Conservation (phyloP, 495 filamentous ascomycete genomes). For the Pyrenopolyporus hunteri region DNA sequence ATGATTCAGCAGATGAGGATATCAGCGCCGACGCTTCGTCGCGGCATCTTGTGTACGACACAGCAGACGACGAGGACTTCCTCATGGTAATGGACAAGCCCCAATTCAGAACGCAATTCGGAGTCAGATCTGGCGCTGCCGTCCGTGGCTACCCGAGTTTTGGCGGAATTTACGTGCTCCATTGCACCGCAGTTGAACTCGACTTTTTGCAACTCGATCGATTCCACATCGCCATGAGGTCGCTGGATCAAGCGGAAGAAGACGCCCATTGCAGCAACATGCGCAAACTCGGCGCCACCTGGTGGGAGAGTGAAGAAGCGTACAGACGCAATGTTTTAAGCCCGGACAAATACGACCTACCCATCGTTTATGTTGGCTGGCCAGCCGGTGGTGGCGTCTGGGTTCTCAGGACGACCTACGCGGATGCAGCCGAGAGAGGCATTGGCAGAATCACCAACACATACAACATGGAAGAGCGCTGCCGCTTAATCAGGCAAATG, state of each 20-base stretch:
- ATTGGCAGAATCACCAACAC: slow-evolving; percentile 35
- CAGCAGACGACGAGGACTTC: slow-evolving; percentile 20
- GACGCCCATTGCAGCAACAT: slow-evolving; percentile 34
- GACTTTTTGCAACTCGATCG: slow-evolving; percentile 33
- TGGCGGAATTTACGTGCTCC: slow-evolving; percentile 32
- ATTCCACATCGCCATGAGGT: slow-evolving; percentile 30
- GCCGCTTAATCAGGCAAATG: slow-evolving; percentile 34
- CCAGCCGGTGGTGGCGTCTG: slow-evolving; percentile 32
- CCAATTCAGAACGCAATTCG: slow-evolving; percentile 28
- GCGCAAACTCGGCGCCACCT: slow-evolving; percentile 34
- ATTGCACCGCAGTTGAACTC: slow-evolving; percentile 32
- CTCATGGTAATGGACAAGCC: slow-evolving; percentile 24
- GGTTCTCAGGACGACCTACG: slow-evolving; percentile 27
- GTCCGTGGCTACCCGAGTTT: slow-evolving; percentile 35
- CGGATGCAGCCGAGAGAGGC: slow-evolving; percentile 22
- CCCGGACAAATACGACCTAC: slow-evolving; percentile 17
- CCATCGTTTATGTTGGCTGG: slow-evolving; percentile 31
- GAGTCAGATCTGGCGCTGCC: slow-evolving; percentile 25
- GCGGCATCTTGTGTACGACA: slow-evolving; percentile 18
- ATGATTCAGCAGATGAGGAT: slow-evolving; percentile 19
- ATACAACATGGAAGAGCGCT: slow-evolving; percentile 41
- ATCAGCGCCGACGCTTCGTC: not conserved
- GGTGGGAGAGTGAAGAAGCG: slow-evolving; percentile 35
- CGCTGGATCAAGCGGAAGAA: slow-evolving; percentile 26
- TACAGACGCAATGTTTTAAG: slow-evolving; percentile 20